phyloP scores from a whole-genome alignment of 2,329 filamentous ascomycete species.

The Ophiocordyceps sinensis region DNA sequence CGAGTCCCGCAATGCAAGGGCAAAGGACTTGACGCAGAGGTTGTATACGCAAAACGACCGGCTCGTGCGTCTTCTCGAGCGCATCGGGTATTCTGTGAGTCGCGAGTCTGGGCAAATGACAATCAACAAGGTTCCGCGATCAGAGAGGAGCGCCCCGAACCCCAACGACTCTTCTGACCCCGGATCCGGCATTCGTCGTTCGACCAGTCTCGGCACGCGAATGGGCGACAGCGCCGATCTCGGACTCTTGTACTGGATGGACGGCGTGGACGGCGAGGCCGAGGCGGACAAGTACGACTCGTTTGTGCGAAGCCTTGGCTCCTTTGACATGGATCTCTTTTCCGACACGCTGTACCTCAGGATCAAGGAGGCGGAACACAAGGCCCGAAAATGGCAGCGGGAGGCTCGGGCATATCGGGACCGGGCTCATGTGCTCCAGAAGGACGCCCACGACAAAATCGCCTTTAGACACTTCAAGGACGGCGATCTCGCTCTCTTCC shows the following conservation, averaged over 20 bases:
- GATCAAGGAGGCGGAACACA: constrained; percentile 83
- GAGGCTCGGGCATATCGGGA: constrained; percentile 80
- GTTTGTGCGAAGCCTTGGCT: constrained; percentile 58
- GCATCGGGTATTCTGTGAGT: constrained; percentile 70
- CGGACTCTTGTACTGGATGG: constrained; percentile 70
- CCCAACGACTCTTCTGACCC: constrained; percentile 44
- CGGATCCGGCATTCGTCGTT: constrained; percentile 36
- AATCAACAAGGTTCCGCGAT: constrained; percentile 55
- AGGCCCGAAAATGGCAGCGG: constrained; percentile 84
- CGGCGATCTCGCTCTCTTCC: constrained; percentile 83
- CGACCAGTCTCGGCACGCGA: constrained; percentile 36
- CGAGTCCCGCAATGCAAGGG: constrained; percentile 54
- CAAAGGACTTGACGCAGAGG: constrained; percentile 72
- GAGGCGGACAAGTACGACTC: constrained; percentile 62
- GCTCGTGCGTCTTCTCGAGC: constrained; percentile 68
- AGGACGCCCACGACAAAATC: constrained; percentile 89
- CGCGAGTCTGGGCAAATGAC: constrained; percentile 59
- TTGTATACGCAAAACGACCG: constrained; percentile 76
- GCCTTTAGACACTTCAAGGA: constrained; percentile 93
- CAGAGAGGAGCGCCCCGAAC: constrained; percentile 41
- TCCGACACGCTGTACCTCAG: constrained; percentile 76
- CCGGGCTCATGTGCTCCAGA: constrained; percentile 64
- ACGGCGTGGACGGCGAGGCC: constrained; percentile 45
- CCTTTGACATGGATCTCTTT: constrained; percentile 74
- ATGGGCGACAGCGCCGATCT: constrained; percentile 51